Conservation (phyloP, 495 filamentous ascomycete species). For the Sphaerosporella brunnea region DNA sequence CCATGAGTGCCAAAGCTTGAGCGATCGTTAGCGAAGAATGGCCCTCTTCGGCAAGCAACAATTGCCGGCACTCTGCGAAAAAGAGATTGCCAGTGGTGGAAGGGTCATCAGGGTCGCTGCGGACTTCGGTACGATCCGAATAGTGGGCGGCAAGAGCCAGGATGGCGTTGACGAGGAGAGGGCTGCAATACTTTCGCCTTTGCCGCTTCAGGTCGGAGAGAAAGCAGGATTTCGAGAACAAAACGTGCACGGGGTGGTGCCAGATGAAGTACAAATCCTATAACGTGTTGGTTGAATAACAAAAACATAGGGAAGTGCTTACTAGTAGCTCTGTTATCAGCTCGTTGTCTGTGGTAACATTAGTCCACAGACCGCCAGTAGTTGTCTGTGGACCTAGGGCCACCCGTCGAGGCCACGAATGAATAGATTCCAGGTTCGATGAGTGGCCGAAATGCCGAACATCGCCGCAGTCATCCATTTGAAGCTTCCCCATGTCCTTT, state of each 20-base stretch:
- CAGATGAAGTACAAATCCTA: constrained; percentile 56
- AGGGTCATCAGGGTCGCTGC: constrained; percentile 41
- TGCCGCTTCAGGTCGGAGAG: constrained; percentile 42
- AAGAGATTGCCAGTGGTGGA: constrained; percentile 56
- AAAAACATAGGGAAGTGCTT: background rate
- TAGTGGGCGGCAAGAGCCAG: constrained; percentile 57
- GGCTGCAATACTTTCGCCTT: constrained; percentile 45
- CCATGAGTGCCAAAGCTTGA: constrained; percentile 63
- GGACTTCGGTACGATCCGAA: constrained; percentile 44
- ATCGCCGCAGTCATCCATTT: background rate
- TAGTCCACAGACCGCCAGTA: constrained; percentile 36
- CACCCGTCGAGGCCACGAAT: background rate
- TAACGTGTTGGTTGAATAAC: background rate
- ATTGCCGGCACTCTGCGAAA: constrained; percentile 44
- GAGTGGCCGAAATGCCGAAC: background rate
- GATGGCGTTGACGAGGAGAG: constrained; percentile 58
- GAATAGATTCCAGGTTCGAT: constrained; percentile 1
- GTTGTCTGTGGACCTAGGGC: background rate
- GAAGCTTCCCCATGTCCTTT: background rate
- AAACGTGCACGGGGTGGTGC: constrained; percentile 58
- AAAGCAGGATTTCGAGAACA: constrained; percentile 57
- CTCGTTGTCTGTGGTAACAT: constrained; percentile 36
- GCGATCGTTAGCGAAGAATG: constrained; percentile 49
- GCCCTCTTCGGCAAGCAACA: constrained; percentile 38
- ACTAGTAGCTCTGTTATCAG: constrained; percentile 45